These are phyloP conservation scores for Ustanciosporium gigantosporum DNA, from an alignment of 1,284 basidiomycete species.

Conservation along the genomic window DNA sequence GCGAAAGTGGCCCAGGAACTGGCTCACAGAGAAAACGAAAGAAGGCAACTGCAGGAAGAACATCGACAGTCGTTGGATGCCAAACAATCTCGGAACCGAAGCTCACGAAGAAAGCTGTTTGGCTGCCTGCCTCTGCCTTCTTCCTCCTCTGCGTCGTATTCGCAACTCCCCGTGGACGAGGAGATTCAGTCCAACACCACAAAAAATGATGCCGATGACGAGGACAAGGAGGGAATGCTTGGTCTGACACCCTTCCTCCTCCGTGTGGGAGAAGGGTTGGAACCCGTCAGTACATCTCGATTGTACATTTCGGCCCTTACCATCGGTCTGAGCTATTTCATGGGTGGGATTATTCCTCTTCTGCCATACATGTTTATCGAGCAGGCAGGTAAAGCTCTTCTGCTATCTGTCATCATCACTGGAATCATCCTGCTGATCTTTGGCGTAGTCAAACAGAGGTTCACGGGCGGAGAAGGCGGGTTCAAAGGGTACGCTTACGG, in stretches of 20 bases:
- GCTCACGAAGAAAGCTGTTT: constrained; percentile 15
- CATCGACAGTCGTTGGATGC: constrained; percentile 1
- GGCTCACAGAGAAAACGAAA: constrained; percentile 15
- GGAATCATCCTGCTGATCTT: constrained; percentile 49
- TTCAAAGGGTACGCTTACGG: constrained; percentile 70
- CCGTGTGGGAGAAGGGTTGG: constrained; percentile 45
- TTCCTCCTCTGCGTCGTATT: constrained; percentile 2
- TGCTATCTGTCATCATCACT: constrained; percentile 46
- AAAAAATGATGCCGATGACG: constrained; percentile 3
- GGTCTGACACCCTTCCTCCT: constrained; percentile 55
- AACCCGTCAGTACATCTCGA: constrained; percentile 48
- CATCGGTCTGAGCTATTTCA: constrained; percentile 50
- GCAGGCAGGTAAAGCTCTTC: constrained; percentile 34
- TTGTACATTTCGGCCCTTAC: constrained; percentile 46
- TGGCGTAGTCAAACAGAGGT: constrained; percentile 50
- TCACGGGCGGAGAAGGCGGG: constrained; percentile 44
- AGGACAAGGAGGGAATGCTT: constrained; percentile 13
- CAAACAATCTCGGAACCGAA: neutral
- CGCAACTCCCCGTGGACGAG: no score
- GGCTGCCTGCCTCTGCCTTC: constrained; percentile 25
- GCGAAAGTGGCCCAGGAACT: constrained; percentile 70
- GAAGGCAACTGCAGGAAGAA: constrained; percentile 1
- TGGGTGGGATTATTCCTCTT: constrained; percentile 51
- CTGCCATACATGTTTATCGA: constrained; percentile 52
- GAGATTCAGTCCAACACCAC: constrained; percentile 5